phyloP scores from a whole-genome alignment of 1,284 basidiomycete genomes.

The Gomphus bonarii region DNA sequence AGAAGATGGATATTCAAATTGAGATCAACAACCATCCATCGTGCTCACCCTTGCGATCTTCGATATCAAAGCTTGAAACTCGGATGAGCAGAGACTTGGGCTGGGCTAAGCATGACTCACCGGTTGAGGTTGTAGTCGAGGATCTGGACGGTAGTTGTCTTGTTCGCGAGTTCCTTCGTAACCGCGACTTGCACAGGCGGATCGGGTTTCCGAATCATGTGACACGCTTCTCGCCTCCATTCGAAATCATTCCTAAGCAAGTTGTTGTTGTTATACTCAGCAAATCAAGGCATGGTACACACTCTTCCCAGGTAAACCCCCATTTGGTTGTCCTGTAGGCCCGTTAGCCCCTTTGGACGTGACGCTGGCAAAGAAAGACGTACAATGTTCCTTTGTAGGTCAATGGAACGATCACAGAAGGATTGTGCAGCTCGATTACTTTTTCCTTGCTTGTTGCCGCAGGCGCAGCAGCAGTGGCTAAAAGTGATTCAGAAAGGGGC shows the following conservation, averaged over 20 bases:
- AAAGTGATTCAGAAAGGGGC: constrained; percentile 52
- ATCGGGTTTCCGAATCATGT: constrained; percentile 73
- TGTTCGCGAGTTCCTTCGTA: constrained; percentile 62
- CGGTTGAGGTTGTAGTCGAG: constrained; percentile 77
- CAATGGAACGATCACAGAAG: constrained; percentile 56
- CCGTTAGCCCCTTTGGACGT: background rate
- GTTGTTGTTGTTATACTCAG: background rate
- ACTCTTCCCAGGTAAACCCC: constrained; percentile 77
- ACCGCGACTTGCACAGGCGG: constrained; percentile 74
- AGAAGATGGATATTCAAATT: background rate
- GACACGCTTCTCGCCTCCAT: constrained; percentile 76
- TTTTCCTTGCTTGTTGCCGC: constrained; percentile 59
- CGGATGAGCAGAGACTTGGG: background rate
- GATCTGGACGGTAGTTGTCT: constrained; percentile 65
- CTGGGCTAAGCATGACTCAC: constrained; percentile 24
- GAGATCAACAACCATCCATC: background rate
- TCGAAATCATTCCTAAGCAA: constrained; percentile 63
- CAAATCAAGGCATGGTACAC: constrained; percentile 21
- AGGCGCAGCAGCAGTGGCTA: constrained; percentile 55
- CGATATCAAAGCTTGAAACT: constrained; percentile 60
- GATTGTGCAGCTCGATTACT: constrained; percentile 66
- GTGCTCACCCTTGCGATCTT: constrained; percentile 54
- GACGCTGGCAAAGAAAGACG: constrained; percentile 3
- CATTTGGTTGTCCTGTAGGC: constrained; percentile 46
- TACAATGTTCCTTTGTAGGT: constrained; percentile 60